These are phyloP conservation scores for Tilletia caries DNA, from an alignment of 1,284 basidiomycete species.

Conservation along the genomic window DNA sequence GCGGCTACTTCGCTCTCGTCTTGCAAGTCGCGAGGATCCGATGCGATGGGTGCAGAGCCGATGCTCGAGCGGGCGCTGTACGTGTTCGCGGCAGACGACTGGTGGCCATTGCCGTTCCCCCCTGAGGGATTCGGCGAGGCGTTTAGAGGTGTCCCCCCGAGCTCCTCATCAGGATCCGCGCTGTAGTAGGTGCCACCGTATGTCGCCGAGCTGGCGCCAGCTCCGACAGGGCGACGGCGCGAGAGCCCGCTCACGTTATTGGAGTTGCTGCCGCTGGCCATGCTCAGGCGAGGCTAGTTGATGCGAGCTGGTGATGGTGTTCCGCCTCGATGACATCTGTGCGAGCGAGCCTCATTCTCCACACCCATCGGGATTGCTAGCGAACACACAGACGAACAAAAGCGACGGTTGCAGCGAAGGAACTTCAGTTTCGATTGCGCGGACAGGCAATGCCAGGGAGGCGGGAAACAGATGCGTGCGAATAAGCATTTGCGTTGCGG, in stretches of 20 bases:
- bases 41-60: slow-evolving; percentile 63
- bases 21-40: slow-evolving; percentile 85
- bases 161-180: not conserved
- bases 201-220: not conserved
- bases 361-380: too few species aligned
- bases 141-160: not conserved
- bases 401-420: too few species aligned
- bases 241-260: not conserved
- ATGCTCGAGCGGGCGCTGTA: not conserved
- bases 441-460: too few species aligned
- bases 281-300: not conserved
- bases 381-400: too few species aligned
- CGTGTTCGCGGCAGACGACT: not conserved
- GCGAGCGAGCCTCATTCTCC: too few species aligned
- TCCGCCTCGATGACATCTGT: too few species aligned
- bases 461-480: too few species aligned
- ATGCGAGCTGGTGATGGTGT: too few species aligned
- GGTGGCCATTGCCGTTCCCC: not conserved
- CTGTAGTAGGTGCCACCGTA: not conserved
- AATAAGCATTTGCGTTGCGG: too few species aligned
- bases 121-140: not conserved
- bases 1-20: slow-evolving; percentile 70
- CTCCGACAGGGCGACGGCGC: not conserved
- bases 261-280: slow-evolving; percentile 5
- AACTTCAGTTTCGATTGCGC: too few species aligned